Evolutionary conservation across 306 rosid species (phyloP).

Genomic region (Vigna hirtella): DNA sequence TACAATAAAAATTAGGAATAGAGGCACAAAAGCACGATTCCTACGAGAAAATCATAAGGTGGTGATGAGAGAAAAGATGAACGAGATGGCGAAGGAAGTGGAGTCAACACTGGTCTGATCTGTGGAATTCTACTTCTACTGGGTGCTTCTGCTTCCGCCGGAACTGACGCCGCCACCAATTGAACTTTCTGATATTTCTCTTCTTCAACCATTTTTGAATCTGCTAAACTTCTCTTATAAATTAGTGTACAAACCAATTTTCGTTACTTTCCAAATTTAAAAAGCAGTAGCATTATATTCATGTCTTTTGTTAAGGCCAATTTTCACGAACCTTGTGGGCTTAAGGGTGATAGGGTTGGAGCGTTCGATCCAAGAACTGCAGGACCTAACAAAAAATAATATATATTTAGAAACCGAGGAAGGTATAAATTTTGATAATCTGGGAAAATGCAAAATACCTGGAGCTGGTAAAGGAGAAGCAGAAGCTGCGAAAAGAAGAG

Average conservation of each 20-base stretch:
- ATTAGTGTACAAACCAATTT: too few relatives aligned
- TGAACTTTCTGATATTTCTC: conserved; percentile 32
- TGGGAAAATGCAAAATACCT: conserved; percentile 48
- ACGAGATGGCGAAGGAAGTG: conserved; percentile 45
- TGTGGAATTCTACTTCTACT: conserved; percentile 34
- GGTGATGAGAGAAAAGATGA: conserved; percentile 45
- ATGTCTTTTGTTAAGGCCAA: too few relatives aligned
- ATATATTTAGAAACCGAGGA: too few relatives aligned
- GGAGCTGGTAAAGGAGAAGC: conserved; percentile 66
- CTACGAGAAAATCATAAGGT: conserved; percentile 39
- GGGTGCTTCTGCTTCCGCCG: conserved; percentile 47
- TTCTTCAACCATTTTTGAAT: conserved; percentile 42
- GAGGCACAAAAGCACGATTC: conserved; percentile 24
- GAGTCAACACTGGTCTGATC: conserved; percentile 50
- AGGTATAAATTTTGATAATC: too few relatives aligned
- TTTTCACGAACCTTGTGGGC: conserved; percentile 50
- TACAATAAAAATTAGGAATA: neutral
- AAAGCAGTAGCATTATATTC: neutral
- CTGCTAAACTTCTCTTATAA: conserved; percentile 33
- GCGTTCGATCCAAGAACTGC: conserved; percentile 38
- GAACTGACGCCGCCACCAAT: conserved; percentile 36
- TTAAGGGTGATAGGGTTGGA: conserved; percentile 19
- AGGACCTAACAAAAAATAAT: conserved; percentile 44
- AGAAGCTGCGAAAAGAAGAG: conserved; percentile 54
- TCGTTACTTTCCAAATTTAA: neutral